Base-by-base conservation (phyloP, 139 green algal species). In the Bryopsis sp. region DNA sequence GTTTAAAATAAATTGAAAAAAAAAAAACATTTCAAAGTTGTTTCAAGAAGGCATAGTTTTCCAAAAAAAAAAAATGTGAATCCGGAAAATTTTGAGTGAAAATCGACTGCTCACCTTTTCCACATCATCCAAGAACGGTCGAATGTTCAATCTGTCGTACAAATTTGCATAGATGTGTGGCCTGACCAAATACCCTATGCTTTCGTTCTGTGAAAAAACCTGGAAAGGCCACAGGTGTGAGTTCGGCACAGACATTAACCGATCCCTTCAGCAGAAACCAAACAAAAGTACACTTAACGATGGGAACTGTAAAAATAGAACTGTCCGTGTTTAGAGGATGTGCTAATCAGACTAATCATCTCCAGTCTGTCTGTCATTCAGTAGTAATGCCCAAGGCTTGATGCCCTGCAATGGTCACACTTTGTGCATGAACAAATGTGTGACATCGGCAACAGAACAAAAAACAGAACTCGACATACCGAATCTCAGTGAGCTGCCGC, bases 111-210 rank as follows among this genome's bases (percentile, higher is more conserved):
- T 2, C 60, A 89, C 83, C 89, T 97, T 98, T 46, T 99, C 89
- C 5, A 87, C 61, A n/a, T 74, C 47, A 46, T 77, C 84, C 22
- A 99, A 76, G 78, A 99, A 99, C 35, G 94, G 94, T 3, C 94
- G 77, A 1, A 89, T 91, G 74, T 79, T 86, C 28, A 98, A 79
- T 31, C 94, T 82, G 63, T 96, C 87, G 72, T 93, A 85, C 65
- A 99, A 77, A 72, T 86, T 94, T 58, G 84, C 77, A 59, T 79
- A 85, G 6, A 96, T 58, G 75, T 95, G 89, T 76, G 95, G 94
- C 3, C 94, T 79, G 62, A 97, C 68, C 26, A 97, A 70, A 75
- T 85, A 91, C 26, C 60, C 82, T 29, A 86, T 85, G 1, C 72
- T 74, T 31, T 88, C 80, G 2, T 81, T 89, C 66, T 96, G 81